phyloP scores from a whole-genome alignment of 345 rosid genomes.

The Psidium friedrichsthalianum region DNA sequence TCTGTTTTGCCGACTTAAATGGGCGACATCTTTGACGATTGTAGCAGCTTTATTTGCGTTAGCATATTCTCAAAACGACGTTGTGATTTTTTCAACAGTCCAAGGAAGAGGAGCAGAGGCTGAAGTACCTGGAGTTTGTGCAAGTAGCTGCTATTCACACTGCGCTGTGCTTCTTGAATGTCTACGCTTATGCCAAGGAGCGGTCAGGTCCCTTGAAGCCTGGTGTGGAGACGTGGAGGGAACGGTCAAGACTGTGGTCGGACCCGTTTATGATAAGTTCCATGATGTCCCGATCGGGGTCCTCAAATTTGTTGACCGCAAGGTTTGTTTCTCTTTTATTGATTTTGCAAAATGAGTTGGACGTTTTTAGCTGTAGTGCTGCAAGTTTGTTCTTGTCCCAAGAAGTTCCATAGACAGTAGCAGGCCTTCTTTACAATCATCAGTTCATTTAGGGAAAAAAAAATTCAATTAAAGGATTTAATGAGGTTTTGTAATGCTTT shows the following conservation, averaged over 20 bases:
- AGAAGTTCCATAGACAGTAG: too few species aligned
- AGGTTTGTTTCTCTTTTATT: conserved; percentile 22
- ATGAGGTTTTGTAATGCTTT: too few species aligned
- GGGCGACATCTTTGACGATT: not conserved
- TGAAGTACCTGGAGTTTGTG: conserved; percentile 72
- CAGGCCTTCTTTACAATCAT: not conserved
- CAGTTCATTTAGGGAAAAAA: not conserved
- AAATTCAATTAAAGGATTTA: too few species aligned
- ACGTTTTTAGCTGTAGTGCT: not conserved
- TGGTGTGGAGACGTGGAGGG: conserved; percentile 78
- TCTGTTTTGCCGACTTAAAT: not conserved
- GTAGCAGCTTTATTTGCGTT: not conserved
- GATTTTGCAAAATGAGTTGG: too few species aligned
- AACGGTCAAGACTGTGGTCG: conserved; percentile 62
- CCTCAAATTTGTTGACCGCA: conserved; percentile 70
- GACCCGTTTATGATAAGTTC: conserved; percentile 63
- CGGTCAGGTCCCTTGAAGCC: conserved; percentile 72
- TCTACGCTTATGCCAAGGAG: conserved; percentile 68
- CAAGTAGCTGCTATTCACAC: conserved; percentile 67
- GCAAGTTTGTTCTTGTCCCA: not conserved
- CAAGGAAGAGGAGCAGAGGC: conserved; percentile 27
- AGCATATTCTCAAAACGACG: not conserved
- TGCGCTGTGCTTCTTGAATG: conserved; percentile 30
- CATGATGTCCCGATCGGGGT: conserved; percentile 53
- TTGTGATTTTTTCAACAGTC: not conserved